Evolutionary conservation across 768 basidiomycete species (phyloP).

Genomic region (Phaeotremella fagi): DNA sequence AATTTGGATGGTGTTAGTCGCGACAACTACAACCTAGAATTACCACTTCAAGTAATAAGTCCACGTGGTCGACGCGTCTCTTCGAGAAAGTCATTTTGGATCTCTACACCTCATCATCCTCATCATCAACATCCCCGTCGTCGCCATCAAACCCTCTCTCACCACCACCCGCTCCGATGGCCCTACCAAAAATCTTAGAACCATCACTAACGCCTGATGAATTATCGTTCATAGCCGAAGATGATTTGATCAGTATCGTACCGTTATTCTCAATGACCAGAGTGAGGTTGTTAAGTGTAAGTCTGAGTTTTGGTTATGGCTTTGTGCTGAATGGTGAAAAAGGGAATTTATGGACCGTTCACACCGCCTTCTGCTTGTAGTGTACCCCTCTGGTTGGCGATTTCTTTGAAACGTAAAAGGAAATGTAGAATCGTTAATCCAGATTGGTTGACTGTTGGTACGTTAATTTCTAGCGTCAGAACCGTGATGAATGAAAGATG

Average conservation of each 20-base stretch:
- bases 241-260: constrained; percentile 77
- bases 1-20: too few relatives aligned
- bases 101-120: too few relatives aligned
- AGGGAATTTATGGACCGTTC: constrained; percentile 93
- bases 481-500: neutral
- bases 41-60: too few relatives aligned
- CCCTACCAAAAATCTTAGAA: constrained; percentile 67
- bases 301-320: constrained; percentile 16
- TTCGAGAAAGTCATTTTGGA: too few relatives aligned
- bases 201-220: constrained; percentile 74
- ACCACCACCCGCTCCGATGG: constrained; percentile 54
- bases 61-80: too few relatives aligned
- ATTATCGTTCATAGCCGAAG: constrained; percentile 79
- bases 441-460: constrained; percentile 80
- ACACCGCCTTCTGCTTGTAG: constrained; percentile 75
- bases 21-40: too few relatives aligned
- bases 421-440: constrained; percentile 91
- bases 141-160: neutral
- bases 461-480: constrained; percentile 36
- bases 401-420: constrained; percentile 87
- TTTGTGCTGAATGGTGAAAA: constrained; percentile 2
- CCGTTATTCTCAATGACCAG: constrained; percentile 85
- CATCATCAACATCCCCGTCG: neutral
- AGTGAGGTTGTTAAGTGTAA: constrained; percentile 83
- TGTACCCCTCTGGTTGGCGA: constrained; percentile 95